Conservation (phyloP, 495 filamentous ascomycete species). For the Schizothecium vesticola region DNA sequence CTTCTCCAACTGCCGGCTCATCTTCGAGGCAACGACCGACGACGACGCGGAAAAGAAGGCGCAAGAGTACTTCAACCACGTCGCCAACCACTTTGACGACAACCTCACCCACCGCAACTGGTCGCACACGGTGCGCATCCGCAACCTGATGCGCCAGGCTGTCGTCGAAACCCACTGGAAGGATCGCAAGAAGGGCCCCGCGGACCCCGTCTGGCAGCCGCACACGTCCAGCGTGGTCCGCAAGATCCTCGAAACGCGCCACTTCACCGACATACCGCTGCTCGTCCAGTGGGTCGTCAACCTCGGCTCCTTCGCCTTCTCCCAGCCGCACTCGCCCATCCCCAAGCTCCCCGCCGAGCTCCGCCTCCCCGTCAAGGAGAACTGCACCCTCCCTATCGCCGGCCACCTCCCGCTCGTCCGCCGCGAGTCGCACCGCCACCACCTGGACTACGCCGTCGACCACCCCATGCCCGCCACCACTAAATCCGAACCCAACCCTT, state of each 20-base stretch:
- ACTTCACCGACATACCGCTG: constrained; percentile 15
- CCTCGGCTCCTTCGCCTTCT: constrained; percentile 8
- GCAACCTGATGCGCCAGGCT: constrained; percentile 23
- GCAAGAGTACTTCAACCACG: constrained; percentile 24
- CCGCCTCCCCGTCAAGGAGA: constrained; percentile 6
- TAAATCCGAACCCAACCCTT: neutral
- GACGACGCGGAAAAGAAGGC: constrained; percentile 12
- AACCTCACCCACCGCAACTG: constrained; percentile 17
- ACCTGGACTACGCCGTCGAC: neutral
- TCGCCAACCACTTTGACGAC: constrained; percentile 22
- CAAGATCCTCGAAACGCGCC: constrained; percentile 23
- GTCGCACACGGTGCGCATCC: constrained; percentile 21
- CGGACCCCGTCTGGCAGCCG: constrained; percentile 18
- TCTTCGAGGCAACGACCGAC: constrained; percentile 20
- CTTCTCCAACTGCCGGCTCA: constrained; percentile 20
- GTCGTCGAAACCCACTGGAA: constrained; percentile 15
- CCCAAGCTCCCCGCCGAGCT: constrained; percentile 6
- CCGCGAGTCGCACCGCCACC: neutral
- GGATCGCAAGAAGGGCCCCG: constrained; percentile 9
- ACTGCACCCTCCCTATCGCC: constrained; percentile 1
- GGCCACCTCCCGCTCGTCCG: constrained; percentile 3
- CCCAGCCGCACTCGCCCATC: constrained; percentile 7
- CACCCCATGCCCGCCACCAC: neutral
- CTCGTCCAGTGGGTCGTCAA: constrained; percentile 16
- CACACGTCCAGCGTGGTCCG: constrained; percentile 20